Evolutionary conservation across 169 alveolate species (phyloP), one percentile per base, ranked within the genome.

Genomic region (Eimeria brunetti): DNA sequence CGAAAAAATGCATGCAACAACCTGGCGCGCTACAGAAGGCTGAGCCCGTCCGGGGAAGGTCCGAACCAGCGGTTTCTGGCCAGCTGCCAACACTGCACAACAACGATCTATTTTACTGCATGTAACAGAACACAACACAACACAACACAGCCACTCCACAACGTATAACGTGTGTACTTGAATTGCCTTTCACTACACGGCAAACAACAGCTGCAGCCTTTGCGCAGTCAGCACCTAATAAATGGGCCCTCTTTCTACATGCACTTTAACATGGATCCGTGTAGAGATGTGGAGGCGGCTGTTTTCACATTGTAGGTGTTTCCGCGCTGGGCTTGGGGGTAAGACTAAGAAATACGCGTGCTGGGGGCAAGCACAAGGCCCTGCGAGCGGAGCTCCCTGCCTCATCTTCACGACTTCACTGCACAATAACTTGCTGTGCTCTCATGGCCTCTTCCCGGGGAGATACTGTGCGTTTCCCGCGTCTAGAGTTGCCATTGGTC

Each of bases 381-480:
- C 92, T 41, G 81, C 81, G 64, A 38, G 60, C 11, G 67, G 49
- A 62, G 22, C 81, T 51, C 38, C 92, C 46, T 62, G 60, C 80
- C 60, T 51, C 91, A 62, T 62, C 69, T 20, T 73, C 92, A 85
- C 27, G 38, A n/a, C 53, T 27, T 56, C 41, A 85, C 80, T 85
- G 75, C 51, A 58, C 92, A 58, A 80, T 85, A 62, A 85, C 92
- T 8, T 36, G 92, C 92, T 85, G 92, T 33, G 92, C 67, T 58
- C 69, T 81, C 27, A 85, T 60, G 80, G 56, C 53, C 46, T 62
- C 92, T 33, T 33, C 81, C 30, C 62, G 81, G 30, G 92, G 92
- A 1, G 92, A 60, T n/a, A 22, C 80, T 73, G 91, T 30, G 44
- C 92, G 92, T 41, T 85, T 58, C 81, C 92, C 92, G 38, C 92